Conservation (phyloP, 1,139 yeast species). For the Kodamaea alishanica region DNA sequence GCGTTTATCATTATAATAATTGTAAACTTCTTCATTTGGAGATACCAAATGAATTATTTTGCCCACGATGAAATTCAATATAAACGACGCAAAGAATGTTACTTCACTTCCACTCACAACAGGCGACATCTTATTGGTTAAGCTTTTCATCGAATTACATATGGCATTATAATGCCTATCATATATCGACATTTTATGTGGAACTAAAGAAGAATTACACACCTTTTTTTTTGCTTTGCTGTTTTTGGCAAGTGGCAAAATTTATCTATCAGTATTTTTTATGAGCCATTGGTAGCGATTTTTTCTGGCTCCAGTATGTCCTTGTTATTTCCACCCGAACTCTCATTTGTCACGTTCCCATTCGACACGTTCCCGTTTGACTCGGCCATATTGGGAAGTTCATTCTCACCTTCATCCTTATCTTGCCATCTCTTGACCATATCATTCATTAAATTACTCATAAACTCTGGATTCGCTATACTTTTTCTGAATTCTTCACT, state of each 20-base stretch:
- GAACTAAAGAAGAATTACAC: neutral
- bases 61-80: constrained; percentile 31
- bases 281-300: too few relatives aligned
- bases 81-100: constrained; percentile 26
- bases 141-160: constrained; percentile 3
- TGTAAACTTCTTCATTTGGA: constrained; percentile 38
- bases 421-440: constrained; percentile 73
- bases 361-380: too few relatives aligned
- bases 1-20: constrained; percentile 58
- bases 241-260: too few relatives aligned
- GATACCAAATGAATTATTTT: constrained; percentile 33
- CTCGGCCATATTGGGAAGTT: neutral
- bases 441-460: constrained; percentile 63
- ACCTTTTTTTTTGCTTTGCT: too few relatives aligned
- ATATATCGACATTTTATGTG: constrained; percentile 15
- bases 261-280: too few relatives aligned
- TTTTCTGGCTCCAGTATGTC: too few relatives aligned
- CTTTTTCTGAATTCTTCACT: constrained; percentile 53
- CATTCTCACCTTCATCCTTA: constrained; percentile 1
- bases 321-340: too few relatives aligned
- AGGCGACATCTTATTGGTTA: constrained; percentile 9
- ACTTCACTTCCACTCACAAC: constrained; percentile 21
- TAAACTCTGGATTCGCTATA: constrained; percentile 55
- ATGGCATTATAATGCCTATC: constrained; percentile 18
- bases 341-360: too few relatives aligned